Base-by-base conservation (phyloP, 805 yeast genomes). In the Pachysolen tannophilus region DNA sequence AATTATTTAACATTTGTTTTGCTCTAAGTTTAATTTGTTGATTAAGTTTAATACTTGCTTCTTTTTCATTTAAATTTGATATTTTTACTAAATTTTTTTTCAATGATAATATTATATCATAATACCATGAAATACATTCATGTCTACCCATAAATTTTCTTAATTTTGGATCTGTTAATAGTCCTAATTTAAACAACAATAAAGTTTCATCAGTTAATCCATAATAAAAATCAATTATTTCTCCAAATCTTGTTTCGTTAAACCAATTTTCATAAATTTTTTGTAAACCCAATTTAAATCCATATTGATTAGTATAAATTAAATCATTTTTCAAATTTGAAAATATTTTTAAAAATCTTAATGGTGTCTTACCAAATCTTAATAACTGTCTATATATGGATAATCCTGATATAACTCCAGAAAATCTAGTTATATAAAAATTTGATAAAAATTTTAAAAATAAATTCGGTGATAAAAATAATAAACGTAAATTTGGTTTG, bases 311-410 rank as follows among this genome's bases (percentile, higher is more conserved):
- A 24, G 30, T 31, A 4, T 23, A 24, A 8, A 17, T 20, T 21
- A 20, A 32, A 34, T 30, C 23, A 20, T 28, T 8, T n/a, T 43
- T 30, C 30, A 37, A 73, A 9, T 40, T 65, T 67, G 14, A 43
- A n/a, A n/a, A n/a, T n/a, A n/a, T n/a, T n/a, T 40, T 65, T 43
- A 67, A 49, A 3, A 75, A 28, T 42, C 79, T 63, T 53, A 78
- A 75, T 2, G 86, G 86, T 6, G 82, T 65, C 30, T 76, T 72
- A 27, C 88, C 90, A 40, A 79, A 79, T 45, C 90, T 65, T 44
- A 81, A 55, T 35, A 77, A 65, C 48, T 78, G 85, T 54, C 92
- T 69, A 53, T 77, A 82, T 8, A 69, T 55, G 34, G 68, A 70
- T 34, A 72, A 60, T 39, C 68, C 72, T 25, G 52, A 55, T 8